Evolutionary conservation across 1,284 basidiomycete species (phyloP), one percentile per base, ranked within the genome.

Genomic region (Moesziomyces aphidis): DNA sequence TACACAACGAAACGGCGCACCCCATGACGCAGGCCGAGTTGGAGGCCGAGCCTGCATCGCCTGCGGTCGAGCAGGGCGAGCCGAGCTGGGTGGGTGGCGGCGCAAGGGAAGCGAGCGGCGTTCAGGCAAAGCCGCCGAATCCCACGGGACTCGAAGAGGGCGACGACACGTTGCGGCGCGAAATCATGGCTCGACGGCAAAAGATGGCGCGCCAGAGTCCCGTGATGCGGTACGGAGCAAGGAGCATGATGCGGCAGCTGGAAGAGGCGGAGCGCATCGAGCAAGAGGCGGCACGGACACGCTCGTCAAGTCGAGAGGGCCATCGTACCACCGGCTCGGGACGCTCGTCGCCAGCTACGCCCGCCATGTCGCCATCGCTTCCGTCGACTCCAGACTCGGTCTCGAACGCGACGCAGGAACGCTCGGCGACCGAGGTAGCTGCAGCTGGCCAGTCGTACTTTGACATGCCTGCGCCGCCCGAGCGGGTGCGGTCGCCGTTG

Each of bases 191-290:
- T 47, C 47, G 59, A n/a, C 49, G 69, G 22, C 61, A 64, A 22
- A 55, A 26, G 46, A 44, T 34, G 43, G 55, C 69, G 8, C 54
- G 63, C 54, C 69, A 55, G 52, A 72, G 56, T 57, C 60, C 63
- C 7, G 60, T 61, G 31, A n/a, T 60, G 23, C 64, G 64, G 31
- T 61, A 57, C 11, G 70, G 70, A 11, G 70, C 70, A 11, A 50
- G 70, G 22, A 73, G 70, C 61, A 73, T 73, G 70, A 52, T 73
- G 64, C 70, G 70, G 7, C 70, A 73, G 34, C 60, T 73, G n/a
- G 70, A 73, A 51, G 70, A 73, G 31, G 64, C 70, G 19, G 70
- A 73, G 31, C 63, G 63, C 23, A 53, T 50, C 15, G 70, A 73
- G 44, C 26, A 54, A 44, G 59, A 72, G 45, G 69, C 63, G 24